phyloP scores from a whole-genome alignment of 2,329 filamentous ascomycete genomes.

The Talaromyces sp. region DNA sequence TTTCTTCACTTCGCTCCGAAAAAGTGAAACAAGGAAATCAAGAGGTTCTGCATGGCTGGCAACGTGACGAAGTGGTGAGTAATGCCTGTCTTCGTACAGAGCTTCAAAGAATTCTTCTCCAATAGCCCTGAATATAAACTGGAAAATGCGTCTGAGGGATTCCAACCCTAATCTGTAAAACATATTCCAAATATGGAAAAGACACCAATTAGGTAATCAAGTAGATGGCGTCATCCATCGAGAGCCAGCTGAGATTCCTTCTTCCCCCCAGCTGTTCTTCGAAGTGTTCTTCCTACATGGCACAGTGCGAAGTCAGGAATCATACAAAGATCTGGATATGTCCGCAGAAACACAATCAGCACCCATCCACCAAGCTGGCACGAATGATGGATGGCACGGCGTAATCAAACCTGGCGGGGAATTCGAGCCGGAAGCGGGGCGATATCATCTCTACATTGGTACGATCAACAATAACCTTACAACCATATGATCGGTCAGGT shows the following conservation, averaged over 20 bases:
- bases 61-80: not conserved
- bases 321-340: not conserved
- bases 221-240: not conserved
- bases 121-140: not conserved
- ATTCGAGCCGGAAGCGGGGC: slow-evolving; percentile 50
- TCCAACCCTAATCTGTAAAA: no score
- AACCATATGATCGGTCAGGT: not conserved
- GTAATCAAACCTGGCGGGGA: slow-evolving; percentile 45
- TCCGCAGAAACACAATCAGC: not conserved
- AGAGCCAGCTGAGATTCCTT: not conserved
- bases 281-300: not conserved
- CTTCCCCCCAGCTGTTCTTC: not conserved
- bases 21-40: no score
- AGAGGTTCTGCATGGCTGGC: no score
- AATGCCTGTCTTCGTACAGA: no score
- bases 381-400: slow-evolving; percentile 47
- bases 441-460: slow-evolving; percentile 57
- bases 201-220: not conserved
- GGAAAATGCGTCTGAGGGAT: no score
- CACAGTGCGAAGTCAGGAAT: not conserved
- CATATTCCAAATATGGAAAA: not conserved
- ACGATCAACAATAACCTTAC: not conserved
- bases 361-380: slow-evolving; percentile 24
- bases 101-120: no score
- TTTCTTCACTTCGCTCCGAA: not conserved